Conservation (phyloP, 345 rosid genomes). For the Fremontodendron californicum region DNA sequence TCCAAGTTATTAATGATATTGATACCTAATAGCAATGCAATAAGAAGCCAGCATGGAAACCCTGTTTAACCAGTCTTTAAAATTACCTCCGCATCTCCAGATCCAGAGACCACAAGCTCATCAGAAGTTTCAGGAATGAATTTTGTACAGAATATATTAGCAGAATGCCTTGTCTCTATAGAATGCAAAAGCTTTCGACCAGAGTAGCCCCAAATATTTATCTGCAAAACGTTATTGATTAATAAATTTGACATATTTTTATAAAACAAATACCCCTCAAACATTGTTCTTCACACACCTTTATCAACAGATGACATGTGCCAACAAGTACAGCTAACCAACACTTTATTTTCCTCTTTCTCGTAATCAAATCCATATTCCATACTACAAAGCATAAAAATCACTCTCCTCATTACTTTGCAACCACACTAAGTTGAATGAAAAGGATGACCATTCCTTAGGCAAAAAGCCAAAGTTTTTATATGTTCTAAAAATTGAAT, state of each 20-base stretch:
- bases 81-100: slow-evolving; percentile 94
- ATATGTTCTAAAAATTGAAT: background rate
- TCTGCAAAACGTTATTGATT: slow-evolving; percentile 31
- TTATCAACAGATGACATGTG: background rate
- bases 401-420: background rate
- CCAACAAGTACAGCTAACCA: background rate
- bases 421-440: background rate
- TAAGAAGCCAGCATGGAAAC: background rate
- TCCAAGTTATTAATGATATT: slow-evolving; percentile 9
- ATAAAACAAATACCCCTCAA: background rate
- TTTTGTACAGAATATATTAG: slow-evolving; percentile 87
- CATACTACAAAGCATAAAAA: background rate
- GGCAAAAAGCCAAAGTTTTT: background rate
- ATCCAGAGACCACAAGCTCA: slow-evolving; percentile 87
- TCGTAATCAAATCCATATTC: background rate
- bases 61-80: slow-evolving; percentile 3
- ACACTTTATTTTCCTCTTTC: background rate
- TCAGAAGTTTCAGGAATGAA: slow-evolving; percentile 97
- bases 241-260: background rate
- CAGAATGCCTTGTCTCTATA: slow-evolving; percentile 81
- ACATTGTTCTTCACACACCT: background rate
- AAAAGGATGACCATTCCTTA: background rate
- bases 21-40: slow-evolving; percentile 6
- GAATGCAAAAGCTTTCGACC: slow-evolving; percentile 77
- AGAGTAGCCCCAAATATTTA: slow-evolving; percentile 80